These are phyloP conservation scores for Fusarium setosum DNA, from an alignment of 2,329 filamentous ascomycete species.

Conservation along the genomic window DNA sequence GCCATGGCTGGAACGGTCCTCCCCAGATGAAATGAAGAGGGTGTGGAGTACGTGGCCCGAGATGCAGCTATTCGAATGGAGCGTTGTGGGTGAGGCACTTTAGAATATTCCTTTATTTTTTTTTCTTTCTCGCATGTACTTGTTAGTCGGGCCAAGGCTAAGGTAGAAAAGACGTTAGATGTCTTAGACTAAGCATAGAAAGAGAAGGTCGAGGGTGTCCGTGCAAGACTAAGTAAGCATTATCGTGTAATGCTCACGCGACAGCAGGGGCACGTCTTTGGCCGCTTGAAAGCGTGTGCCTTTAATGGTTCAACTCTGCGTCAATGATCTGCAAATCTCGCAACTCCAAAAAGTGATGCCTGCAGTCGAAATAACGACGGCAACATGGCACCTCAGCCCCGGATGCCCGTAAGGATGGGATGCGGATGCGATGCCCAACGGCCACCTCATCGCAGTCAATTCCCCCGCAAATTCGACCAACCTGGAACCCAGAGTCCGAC, in stretches of 20 bases:
- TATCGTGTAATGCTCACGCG: conserved; percentile 1
- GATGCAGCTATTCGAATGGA: not conserved
- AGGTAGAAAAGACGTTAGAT: not conserved
- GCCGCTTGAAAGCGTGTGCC: not conserved
- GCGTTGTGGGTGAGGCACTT: not conserved
- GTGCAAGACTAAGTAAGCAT: not conserved
- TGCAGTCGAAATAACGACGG: not conserved
- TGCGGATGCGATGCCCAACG: not conserved
- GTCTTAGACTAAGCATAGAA: not conserved
- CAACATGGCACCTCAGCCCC: not conserved
- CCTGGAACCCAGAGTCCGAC: conserved; percentile 6
- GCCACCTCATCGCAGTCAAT: not conserved
- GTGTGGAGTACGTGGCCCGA: not conserved
- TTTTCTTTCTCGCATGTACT: too few relatives aligned
- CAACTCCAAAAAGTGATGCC: not conserved
- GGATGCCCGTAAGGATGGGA: not conserved
- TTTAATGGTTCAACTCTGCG: not conserved
- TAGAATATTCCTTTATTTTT: not conserved
- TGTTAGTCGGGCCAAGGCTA: not conserved
- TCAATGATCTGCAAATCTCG: not conserved
- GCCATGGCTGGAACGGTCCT: not conserved
- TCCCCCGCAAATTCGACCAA: conserved; percentile 18
- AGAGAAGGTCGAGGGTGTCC: not conserved
- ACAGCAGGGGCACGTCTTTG: not conserved
- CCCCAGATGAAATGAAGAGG: not conserved